Evolutionary conservation across 2,329 filamentous ascomycete genomes (phyloP).

Genomic region (Thielaviopsis populi): DNA sequence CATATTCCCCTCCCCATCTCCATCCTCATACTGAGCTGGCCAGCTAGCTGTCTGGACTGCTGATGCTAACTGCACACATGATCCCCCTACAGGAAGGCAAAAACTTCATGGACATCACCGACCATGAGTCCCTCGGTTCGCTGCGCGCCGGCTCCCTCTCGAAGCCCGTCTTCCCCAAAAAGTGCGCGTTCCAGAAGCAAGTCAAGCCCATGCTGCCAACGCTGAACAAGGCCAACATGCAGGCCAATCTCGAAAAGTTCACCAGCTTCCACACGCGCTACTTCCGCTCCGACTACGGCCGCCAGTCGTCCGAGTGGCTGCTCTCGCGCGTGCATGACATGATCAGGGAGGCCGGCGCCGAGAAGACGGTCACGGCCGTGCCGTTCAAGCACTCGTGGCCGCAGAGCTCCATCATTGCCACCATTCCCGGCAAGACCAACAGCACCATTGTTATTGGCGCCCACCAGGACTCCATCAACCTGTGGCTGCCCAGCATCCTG

Average conservation of each 20-base stretch:
- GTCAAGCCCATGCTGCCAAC: conserved; percentile 51
- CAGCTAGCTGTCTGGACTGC: too few species aligned
- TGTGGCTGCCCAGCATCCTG: conserved; percentile 71
- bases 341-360: conserved; percentile 55
- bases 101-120: conserved; percentile 91
- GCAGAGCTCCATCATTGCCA: conserved; percentile 81
- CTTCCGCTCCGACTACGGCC: conserved; percentile 64
- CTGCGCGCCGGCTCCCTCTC: conserved; percentile 22
- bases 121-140: conserved; percentile 41
- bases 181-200: conserved; percentile 47
- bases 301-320: conserved; percentile 78
- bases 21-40: too few species aligned
- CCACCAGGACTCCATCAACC: conserved; percentile 90
- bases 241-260: conserved; percentile 60
- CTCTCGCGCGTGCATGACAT: conserved; percentile 57
- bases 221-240: conserved; percentile 63
- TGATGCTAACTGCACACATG: not conserved
- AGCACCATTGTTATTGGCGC: conserved; percentile 78
- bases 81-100: conserved; percentile 56
- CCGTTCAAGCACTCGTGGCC: conserved; percentile 74
- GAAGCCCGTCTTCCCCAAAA: conserved; percentile 47
- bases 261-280: conserved; percentile 70
- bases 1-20: not conserved
- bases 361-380: conserved; percentile 49
- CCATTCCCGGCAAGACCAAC: conserved; percentile 71